These are phyloP conservation scores for Gnaphalium uliginosum DNA, from an alignment of 129 eudicot genomes.

Conservation along the genomic window DNA sequence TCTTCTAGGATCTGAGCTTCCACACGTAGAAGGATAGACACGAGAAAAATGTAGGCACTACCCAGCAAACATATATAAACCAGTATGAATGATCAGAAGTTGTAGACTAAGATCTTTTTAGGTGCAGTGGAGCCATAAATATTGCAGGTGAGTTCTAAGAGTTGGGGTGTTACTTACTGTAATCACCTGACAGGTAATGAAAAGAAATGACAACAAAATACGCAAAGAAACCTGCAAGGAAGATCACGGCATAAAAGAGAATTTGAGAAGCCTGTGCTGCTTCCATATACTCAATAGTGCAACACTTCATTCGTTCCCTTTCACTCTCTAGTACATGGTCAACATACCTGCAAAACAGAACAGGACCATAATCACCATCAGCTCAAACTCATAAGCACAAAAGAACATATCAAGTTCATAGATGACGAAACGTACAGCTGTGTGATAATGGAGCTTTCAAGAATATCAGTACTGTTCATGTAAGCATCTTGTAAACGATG, in stretches of 20 bases:
- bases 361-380: slow-evolving; percentile 1
- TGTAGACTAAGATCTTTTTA: background rate
- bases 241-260: slow-evolving; percentile 82
- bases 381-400: background rate
- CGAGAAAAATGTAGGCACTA: slow-evolving; percentile 32
- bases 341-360: slow-evolving; percentile 64
- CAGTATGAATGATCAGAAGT: background rate
- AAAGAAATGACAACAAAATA: slow-evolving; percentile 63
- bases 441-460: slow-evolving; percentile 84
- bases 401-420: background rate
- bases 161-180: slow-evolving; percentile 20
- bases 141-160: background rate
- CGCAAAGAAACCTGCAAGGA: slow-evolving; percentile 85
- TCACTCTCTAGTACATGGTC: slow-evolving; percentile 69
- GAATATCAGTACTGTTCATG: slow-evolving; percentile 75
- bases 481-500: slow-evolving; percentile 87
- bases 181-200: slow-evolving; percentile 85
- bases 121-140: background rate
- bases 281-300: slow-evolving; percentile 62
- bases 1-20: slow-evolving; percentile 20
- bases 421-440: slow-evolving; percentile 58
- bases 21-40: slow-evolving; percentile 25
- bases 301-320: slow-evolving; percentile 90
- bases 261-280: slow-evolving; percentile 72
- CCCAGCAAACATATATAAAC: background rate